Conservation (phyloP, 2,329 filamentous ascomycete species). For the Coniochaeta ligniaria region DNA sequence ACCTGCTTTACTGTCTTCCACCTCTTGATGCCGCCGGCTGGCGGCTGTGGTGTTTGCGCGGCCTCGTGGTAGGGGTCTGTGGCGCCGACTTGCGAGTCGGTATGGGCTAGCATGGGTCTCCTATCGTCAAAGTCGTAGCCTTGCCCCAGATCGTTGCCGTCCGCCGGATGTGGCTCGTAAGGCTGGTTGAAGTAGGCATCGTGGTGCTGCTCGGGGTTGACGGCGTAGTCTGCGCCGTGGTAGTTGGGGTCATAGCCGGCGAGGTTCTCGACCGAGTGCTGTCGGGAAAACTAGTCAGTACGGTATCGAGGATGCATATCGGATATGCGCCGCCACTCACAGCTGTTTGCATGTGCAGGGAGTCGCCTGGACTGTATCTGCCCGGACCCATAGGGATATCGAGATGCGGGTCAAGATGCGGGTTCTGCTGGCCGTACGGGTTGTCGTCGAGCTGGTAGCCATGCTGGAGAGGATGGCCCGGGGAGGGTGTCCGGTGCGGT, state of each 20-base stretch:
- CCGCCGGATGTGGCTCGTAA: constrained; percentile 63
- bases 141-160: constrained; percentile 40
- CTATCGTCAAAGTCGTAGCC: constrained; percentile 67
- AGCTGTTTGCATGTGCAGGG: constrained; percentile 76
- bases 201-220: constrained; percentile 80
- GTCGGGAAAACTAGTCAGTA: neutral
- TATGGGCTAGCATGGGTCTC: constrained; percentile 67
- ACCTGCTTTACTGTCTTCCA: constrained; percentile 99
- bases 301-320: neutral
- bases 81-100: constrained; percentile 34
- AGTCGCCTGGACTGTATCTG: constrained; percentile 60
- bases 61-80: constrained; percentile 40
- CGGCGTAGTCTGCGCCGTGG: constrained; percentile 54
- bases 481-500: constrained; percentile 64
- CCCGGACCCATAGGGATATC: constrained; percentile 61
- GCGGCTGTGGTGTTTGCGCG: constrained; percentile 29
- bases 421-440: constrained; percentile 48
- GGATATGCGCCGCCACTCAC: constrained; percentile 41
- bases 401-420: constrained; percentile 42
- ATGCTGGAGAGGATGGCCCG: constrained; percentile 63
- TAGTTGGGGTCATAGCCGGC: constrained; percentile 26
- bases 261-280: constrained; percentile 48
- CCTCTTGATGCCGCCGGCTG: constrained; percentile 60
- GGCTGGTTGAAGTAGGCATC: constrained; percentile 81
- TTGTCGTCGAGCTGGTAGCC: constrained; percentile 80